These are phyloP conservation scores for Gossypium turneri DNA, from an alignment of 345 rosid genomes.

Conservation along the genomic window DNA sequence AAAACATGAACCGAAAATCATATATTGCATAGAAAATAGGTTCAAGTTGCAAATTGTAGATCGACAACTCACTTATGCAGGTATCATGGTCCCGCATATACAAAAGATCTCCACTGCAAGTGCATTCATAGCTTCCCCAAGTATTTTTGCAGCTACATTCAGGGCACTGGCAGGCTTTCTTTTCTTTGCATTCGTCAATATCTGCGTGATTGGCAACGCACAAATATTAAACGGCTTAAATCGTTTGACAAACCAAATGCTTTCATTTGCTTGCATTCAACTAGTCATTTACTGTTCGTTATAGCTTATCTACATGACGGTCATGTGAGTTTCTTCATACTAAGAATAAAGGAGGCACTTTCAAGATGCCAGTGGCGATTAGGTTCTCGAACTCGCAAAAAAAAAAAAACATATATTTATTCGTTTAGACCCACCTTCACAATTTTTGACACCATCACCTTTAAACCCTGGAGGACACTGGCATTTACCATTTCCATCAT, in stretches of 20 bases:
- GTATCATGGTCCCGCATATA: conserved; percentile 90
- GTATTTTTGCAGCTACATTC: conserved; percentile 91
- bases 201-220: conserved; percentile 33
- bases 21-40: background rate
- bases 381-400: background rate
- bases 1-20: conserved; percentile 2
- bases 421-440: conserved; percentile 55
- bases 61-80: conserved; percentile 74
- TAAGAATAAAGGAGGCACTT: background rate
- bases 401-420: background rate
- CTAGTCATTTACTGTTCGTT: background rate
- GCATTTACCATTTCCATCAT: conserved; percentile 58
- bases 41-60: background rate
- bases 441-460: conserved; percentile 84
- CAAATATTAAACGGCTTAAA: background rate
- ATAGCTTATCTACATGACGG: background rate
- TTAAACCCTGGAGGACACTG: conserved; percentile 86
- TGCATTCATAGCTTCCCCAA: conserved; percentile 91
- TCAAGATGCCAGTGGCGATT: background rate
- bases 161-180: conserved; percentile 89
- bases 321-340: background rate
- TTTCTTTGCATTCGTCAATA: conserved; percentile 88
- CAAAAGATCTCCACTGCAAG: conserved; percentile 76
- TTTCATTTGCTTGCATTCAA: conserved; percentile 4
- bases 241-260: background rate